Conservation (phyloP, 768 basidiomycete genomes). For the Mycena leptocephala region DNA sequence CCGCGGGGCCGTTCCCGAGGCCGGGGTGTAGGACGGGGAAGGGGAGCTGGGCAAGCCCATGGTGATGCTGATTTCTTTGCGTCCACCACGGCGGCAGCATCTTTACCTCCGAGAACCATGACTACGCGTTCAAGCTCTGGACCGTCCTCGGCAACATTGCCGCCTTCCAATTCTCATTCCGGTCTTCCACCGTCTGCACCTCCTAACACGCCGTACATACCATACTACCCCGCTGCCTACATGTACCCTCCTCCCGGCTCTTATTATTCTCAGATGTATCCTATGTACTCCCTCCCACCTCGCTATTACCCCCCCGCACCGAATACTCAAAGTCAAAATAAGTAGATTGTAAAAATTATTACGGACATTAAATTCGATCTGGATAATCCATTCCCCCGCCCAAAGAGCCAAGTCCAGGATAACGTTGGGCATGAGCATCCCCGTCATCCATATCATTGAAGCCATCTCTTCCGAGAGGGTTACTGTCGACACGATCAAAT, state of each 20-base stretch:
- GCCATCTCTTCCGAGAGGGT: constrained; percentile 9
- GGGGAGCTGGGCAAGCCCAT: background rate
- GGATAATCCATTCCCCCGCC: constrained; percentile 14
- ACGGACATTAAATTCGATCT: background rate
- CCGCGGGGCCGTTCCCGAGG: background rate
- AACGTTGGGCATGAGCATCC: constrained; percentile 10
- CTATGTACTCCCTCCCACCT: background rate
- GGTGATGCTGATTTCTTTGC: background rate
- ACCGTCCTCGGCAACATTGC: background rate
- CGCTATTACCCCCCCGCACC: background rate
- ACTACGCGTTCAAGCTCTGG: background rate
- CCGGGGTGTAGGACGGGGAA: background rate
- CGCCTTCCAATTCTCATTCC: background rate
- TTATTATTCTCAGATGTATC: background rate
- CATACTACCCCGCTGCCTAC: background rate
- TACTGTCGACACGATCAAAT: constrained; percentile 3
- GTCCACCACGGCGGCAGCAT: background rate
- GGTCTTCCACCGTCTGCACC: background rate
- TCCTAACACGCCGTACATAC: background rate
- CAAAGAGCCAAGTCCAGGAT: constrained; percentile 14
- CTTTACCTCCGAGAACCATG: background rate
- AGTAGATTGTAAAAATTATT: background rate
- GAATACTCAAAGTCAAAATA: background rate
- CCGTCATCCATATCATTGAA: constrained; percentile 13
- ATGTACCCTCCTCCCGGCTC: background rate